These are phyloP conservation scores for Magnolia kwangsiensis DNA, from an alignment of 164 flowering plant species.

Conservation along the genomic window DNA sequence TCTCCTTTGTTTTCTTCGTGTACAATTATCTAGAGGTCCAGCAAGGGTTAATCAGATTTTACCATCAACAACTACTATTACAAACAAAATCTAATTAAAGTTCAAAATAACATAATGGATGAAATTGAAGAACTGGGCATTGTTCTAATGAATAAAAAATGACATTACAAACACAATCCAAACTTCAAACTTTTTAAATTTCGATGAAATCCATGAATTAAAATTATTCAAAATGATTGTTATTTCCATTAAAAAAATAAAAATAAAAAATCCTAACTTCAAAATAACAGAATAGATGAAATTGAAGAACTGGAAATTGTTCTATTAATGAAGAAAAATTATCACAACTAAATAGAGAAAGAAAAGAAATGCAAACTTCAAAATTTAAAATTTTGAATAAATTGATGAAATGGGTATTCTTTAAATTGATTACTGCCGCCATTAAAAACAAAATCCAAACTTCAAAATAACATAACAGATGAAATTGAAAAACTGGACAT, in stretches of 20 bases:
- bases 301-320: constrained; percentile 4
- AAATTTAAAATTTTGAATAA: not conserved
- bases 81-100: not conserved
- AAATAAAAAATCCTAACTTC: too few species aligned
- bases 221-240: too few species aligned
- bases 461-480: not conserved
- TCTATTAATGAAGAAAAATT: not conserved
- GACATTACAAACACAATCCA: not conserved
- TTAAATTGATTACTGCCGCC: not conserved
- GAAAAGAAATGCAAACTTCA: not conserved
- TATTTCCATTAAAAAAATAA: too few species aligned
- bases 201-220: not conserved
- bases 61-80: too few species aligned
- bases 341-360: not conserved
- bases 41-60: too few species aligned
- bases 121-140: constrained; percentile 4
- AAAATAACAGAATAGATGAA: not conserved
- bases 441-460: too few species aligned
- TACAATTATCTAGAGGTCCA: too few species aligned
- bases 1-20: too few species aligned
- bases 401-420: not conserved
- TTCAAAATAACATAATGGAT: not conserved
- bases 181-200: not conserved
- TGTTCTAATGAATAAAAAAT: not conserved
- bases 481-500: constrained; percentile 5